Evolutionary conservation across 2,329 filamentous ascomycete species (phyloP), one percentile per base, ranked within the genome.

Genomic region (Balansia obtecta): DNA sequence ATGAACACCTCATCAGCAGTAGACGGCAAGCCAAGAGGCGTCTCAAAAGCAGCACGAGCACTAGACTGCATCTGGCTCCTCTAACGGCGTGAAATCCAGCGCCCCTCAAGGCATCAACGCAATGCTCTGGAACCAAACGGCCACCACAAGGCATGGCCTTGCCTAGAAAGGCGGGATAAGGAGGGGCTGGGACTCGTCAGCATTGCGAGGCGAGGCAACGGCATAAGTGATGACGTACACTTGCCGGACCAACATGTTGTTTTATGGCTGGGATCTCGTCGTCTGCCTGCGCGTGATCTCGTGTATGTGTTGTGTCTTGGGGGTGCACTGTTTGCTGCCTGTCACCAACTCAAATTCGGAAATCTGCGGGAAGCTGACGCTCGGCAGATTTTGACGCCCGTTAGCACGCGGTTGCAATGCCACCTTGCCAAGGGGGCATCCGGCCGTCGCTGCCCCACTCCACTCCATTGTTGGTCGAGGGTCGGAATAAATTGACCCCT

Each of bases 221-320:
- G 39, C 37, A 40, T 44, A 46, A 34, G 50, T 22, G 45, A 51
- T 45, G 45, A 45, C 50, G 45, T 39, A 30, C 32, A 18, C 40
- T 12, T 34, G 34, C 10, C 11, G 2, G 32, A 30, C 27, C 38
- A 34, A n/a, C 11, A 33, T 39, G 30, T 27, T n/a, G n/a, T n/a
- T n/a, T 38, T 30, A 4, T 38, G 27, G 20, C 20, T 22, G 20
- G 20, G 27, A 27, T 27, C 27, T 15, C 2, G 18, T 47, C 16
- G 18, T n/a, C 46, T 48, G 10, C 22, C 39, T 27, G 30, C 46
- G 32, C 13, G 46, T 7, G 15, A 11, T 27, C 7, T 20, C 16
- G 15, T 39, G 11, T 30, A 16, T 45, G 27, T 45, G 2, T 9
- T 45, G 27, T 45, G 2, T 9, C 32, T 13, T 32, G 12, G 16